Base-by-base conservation (phyloP, 768 basidiomycete species). In the Lyophyllum atratum region DNA sequence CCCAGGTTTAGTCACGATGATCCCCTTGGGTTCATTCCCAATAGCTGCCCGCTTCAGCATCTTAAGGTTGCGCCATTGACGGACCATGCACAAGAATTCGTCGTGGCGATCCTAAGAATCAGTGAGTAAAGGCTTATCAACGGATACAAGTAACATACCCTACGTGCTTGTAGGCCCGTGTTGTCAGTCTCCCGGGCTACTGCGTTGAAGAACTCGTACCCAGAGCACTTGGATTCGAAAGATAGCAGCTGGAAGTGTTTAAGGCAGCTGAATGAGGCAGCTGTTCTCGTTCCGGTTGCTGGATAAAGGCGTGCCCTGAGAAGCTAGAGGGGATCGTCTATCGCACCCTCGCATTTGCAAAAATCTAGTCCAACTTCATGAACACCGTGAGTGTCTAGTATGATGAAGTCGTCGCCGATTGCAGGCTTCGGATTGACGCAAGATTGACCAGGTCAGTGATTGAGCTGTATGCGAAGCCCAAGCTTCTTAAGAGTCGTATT, bases 211-310 rank as follows among this genome's bases (percentile, higher is more conserved):
- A 17, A 42, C 40, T 42, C 19, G 14, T 42, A 42, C 14, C 40
- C 40, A 21, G 40, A 42, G 29, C 29, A 31, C 29, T 31, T 31
- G 11, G 29, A 31, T 31, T 31, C 29, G 29, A 31, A 31, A 11
- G 66, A 65, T 2, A 73, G 54, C 2, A 71, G 22, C n/a, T 79
- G 75, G 42, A 74, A 76, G 2, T 56, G 47, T 11, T 70, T 52
- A 0, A 77, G 64, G 5, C 70, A 55, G 0, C 40, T 28, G 43
- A 76, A 72, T 0, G 72, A 76, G 2, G 68, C 65, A 0, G 65
- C 72, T 0, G 72, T 69, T 14, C 59, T 43, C 0, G 31, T n/a
- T 1, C 50, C 34, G 0, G 72, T 75, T 0, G 72, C 68, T 0
- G 75, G 76, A 40, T 61, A 79, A 24, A 66, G 58, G 0, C 64